Evolutionary conservation across 106 monocot genomes (phyloP).

Genomic region (Narthecium ossifragum): DNA sequence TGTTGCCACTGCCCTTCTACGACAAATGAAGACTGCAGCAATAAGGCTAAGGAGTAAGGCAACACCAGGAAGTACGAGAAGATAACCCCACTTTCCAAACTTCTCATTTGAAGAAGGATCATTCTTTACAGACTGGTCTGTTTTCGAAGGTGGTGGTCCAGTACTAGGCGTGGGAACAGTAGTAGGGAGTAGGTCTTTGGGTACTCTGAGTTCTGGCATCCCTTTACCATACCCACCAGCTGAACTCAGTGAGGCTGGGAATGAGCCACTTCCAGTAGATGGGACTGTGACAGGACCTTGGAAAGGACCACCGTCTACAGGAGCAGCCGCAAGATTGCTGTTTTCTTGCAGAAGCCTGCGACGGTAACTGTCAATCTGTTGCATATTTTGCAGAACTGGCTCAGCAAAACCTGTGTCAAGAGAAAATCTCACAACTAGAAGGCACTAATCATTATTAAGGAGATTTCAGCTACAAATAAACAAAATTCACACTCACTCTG

Average conservation of each 20-base stretch:
- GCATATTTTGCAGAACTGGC: constrained; percentile 16
- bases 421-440: neutral
- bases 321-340: constrained; percentile 61
- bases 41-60: constrained; percentile 23
- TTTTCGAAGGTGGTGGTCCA: constrained; percentile 4
- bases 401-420: constrained; percentile 18
- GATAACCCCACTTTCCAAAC: constrained; percentile 22
- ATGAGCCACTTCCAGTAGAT: constrained; percentile 73
- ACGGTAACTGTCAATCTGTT: constrained; percentile 20
- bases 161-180: neutral
- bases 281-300: constrained; percentile 29
- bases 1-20: constrained; percentile 15
- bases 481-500: constrained; percentile 7
- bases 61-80: constrained; percentile 21
- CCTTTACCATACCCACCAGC: neutral
- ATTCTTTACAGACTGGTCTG: neutral
- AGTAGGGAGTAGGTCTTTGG: neutral
- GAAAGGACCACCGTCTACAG: constrained; percentile 7
- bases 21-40: constrained; percentile 18
- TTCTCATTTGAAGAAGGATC: constrained; percentile 5
- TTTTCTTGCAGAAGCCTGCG: constrained; percentile 50
- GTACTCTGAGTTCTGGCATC: neutral
- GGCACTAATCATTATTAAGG: neutral
- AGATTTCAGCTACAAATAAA: neutral
- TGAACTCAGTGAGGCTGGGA: constrained; percentile 39